Base-by-base conservation (phyloP, 2,329 filamentous ascomycete species). In the Fusarium proliferatum region DNA sequence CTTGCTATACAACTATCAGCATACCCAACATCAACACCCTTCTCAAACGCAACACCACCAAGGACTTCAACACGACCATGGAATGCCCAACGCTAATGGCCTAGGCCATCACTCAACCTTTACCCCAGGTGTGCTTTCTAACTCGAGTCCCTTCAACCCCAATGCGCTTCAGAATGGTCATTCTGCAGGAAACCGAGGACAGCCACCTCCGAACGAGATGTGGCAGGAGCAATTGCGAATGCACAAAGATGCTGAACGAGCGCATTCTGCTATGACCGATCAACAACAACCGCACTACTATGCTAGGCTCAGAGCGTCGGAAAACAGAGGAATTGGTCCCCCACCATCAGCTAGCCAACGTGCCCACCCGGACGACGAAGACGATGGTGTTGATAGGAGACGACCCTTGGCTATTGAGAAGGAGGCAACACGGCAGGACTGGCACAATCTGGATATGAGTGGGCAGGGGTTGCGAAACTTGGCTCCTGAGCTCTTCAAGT, bases 381-480 rank as follows among this genome's bases (percentile, higher is more conserved):
- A 86, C 63, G 88, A 90, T 67, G 77, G 84, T 21, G 87, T 88
- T 53, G 89, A 91, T 76, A 85, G 88, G 76, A 86, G 89, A 77
- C 83, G 89, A 64, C 90, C 90, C 38, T 88, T 91, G 77, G 92
- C 92, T 77, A 86, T 93, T 62, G 89, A 93, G 68, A 89, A 89
- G 78, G 86, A 89, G 67, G 87, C 89, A 72, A 90, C 91, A 77
- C 86, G 92, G 73, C 93, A 97, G 82, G 93, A 95, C 78, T 98
- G 96, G 96, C 90, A 94, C 81, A 95, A 95, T 73, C 87, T 99
- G 77, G 96, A 99, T 82, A 92, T 98, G 81, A 96, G 95, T 77
- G 96, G 96, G n/a, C 96, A 98, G 84, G 96, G 96, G 26, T 86
- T 99, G 55, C 92, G 95, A 75, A 93, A 94, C 67, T 87, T 99